A percentile compares a stretch with the other conserved stretches of the same genome.
Evolutionary conservation across 495 filamentous ascomycete species (phyloP).

Genomic region (Penicillium cinerascens): DNA sequence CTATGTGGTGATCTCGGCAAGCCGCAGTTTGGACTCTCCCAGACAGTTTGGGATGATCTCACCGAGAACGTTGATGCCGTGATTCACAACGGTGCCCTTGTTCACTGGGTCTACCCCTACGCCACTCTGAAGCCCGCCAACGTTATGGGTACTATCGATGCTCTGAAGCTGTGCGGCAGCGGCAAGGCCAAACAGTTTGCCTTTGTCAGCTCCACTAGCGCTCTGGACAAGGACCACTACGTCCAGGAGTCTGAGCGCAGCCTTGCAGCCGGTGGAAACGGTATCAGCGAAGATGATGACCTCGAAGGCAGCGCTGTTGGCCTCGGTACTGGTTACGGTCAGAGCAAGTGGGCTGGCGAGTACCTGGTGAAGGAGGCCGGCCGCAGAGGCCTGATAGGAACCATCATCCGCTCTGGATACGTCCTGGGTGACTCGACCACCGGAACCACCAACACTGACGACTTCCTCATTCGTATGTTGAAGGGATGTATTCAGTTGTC

Average conservation of each 20-base stretch:
- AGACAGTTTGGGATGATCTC: constrained; percentile 59
- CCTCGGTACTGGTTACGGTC: constrained; percentile 83
- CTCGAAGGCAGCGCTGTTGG: constrained; percentile 61
- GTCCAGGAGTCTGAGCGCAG: constrained; percentile 66
- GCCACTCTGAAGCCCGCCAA: constrained; percentile 72
- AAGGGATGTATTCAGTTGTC: constrained; percentile 85
- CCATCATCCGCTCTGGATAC: constrained; percentile 83
- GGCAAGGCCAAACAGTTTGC: constrained; percentile 77
- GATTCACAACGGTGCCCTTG: constrained; percentile 86
- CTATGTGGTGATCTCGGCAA: constrained; percentile 71
- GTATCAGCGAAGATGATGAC: constrained; percentile 62
- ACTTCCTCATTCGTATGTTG: constrained; percentile 85
- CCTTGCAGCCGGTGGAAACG: constrained; percentile 45
- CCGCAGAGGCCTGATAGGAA: constrained; percentile 67
- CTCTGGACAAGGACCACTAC: constrained; percentile 79
- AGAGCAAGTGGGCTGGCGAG: constrained; percentile 83
- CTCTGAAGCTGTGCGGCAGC: constrained; percentile 67
- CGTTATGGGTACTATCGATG: constrained; percentile 75
- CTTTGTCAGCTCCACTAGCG: constrained; percentile 84
- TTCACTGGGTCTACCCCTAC: constrained; percentile 87
- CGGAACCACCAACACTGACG: constrained; percentile 78
- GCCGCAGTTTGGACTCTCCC: constrained; percentile 66
- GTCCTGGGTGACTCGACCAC: constrained; percentile 70
- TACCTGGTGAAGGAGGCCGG: constrained; percentile 80
- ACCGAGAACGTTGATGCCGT: constrained; percentile 67